Evolutionary conservation across 2,329 filamentous ascomycete genomes (phyloP), one percentile per base, ranked within the genome.

Genomic region (Coniella lustricola): DNA sequence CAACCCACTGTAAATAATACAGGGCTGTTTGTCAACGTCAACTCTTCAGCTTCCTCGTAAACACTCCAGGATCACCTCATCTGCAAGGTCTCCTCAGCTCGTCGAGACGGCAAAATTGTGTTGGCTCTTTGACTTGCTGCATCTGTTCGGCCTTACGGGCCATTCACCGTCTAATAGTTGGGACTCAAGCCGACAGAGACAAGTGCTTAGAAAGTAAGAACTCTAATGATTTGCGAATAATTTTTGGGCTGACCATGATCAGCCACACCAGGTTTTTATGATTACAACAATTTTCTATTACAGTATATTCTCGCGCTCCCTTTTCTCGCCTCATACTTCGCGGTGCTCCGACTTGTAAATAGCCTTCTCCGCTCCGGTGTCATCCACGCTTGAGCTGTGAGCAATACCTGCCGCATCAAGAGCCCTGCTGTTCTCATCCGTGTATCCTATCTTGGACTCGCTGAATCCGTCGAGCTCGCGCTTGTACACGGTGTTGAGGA

Each of bases 401-500:
- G 35, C 45, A 4, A 44, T 44, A 29, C 40, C 38, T 8, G 46
- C 14, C 9, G 46, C 46, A 20, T 42, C 46, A 25, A 52, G 46
- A 32, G 32, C 41, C 18, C 44, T 33, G 20, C 52, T 45, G 31
- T 42, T 31, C 44, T 54, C 54, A 14, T 52, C 52, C 25, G 40
- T 17, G 32, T 55, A 55, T 8, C 52, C 54, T 25, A 55, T 54
- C 52, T 50, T 51, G 1, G 81, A 76, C 46, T 74, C 67, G 34
- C 73, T 69, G 60, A 87, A 87, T 1, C 71, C 65, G 0, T 81
- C 79, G 1, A 82, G 49, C 49, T 55, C 54, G 20, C 32, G 29
- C 42, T 48, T 47, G 46, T 53, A 55, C 3, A 51, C 67, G 55
- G 85, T 84, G 63, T 88, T 87, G 53, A 81, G 77, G n/a, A 71